phyloP scores from a whole-genome alignment of 176 grass and related monocot genomes.

The Dendrocalamus sinicus region DNA sequence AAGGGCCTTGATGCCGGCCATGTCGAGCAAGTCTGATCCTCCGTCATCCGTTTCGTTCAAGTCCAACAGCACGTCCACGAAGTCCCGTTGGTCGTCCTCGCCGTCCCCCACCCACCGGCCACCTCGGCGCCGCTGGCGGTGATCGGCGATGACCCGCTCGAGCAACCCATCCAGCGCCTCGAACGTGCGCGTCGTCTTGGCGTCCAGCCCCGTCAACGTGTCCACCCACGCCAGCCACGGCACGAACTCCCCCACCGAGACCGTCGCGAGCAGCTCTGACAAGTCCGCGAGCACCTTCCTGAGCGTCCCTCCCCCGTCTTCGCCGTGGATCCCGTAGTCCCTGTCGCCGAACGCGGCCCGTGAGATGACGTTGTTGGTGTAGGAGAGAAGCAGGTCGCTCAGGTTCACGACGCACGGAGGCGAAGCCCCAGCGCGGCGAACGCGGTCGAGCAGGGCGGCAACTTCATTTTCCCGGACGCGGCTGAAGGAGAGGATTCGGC shows the following conservation, averaged over 20 bases:
- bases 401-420: not conserved
- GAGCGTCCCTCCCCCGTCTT: slow-evolving; percentile 3
- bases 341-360: slow-evolving; percentile 4
- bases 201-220: slow-evolving; percentile 37
- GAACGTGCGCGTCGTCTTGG: slow-evolving; percentile 21
- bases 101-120: no score
- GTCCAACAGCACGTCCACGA: slow-evolving; percentile 49
- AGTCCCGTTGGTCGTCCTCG: slow-evolving; percentile 24
- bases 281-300: slow-evolving; percentile 55
- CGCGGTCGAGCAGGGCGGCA: slow-evolving; percentile 27
- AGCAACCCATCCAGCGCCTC: slow-evolving; percentile 32
- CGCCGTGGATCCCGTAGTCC: slow-evolving; percentile 2
- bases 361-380: not conserved
- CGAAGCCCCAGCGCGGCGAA: not conserved
- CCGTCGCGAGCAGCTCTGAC: slow-evolving; percentile 41
- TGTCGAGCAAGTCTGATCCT: not conserved
- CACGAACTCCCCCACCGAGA: slow-evolving; percentile 42
- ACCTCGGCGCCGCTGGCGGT: not conserved
- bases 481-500: slow-evolving; percentile 40
- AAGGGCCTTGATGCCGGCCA: slow-evolving; percentile 32
- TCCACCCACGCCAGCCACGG: slow-evolving; percentile 62
- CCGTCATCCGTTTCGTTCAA: slow-evolving; percentile 21
- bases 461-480: slow-evolving; percentile 42
- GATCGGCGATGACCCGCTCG: slow-evolving; percentile 40
- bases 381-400: not conserved